Conservation (phyloP, 805 yeast genomes). For the Spathaspora gorwiae region DNA sequence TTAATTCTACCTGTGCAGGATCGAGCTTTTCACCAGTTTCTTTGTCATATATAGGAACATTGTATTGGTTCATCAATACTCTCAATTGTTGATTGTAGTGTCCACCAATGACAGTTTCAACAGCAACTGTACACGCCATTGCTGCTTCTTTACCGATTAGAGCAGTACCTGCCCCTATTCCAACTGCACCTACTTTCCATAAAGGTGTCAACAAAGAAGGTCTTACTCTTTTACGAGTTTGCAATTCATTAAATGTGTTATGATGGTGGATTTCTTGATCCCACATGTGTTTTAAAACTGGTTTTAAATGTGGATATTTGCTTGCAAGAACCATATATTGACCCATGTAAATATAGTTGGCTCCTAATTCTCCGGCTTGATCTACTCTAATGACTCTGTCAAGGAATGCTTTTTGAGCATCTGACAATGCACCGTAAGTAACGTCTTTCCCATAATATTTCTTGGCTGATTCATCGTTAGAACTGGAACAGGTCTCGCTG, state of each 20-base stretch:
- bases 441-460: constrained; percentile 21
- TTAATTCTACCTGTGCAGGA: constrained; percentile 17
- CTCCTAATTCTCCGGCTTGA: constrained; percentile 98
- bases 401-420: constrained; percentile 65
- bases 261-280: constrained; percentile 94
- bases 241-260: constrained; percentile 74
- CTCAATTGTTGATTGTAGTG: constrained; percentile 91
- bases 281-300: constrained; percentile 93
- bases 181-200: constrained; percentile 89
- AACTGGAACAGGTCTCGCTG: not conserved
- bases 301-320: constrained; percentile 70
- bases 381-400: constrained; percentile 84
- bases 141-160: constrained; percentile 90
- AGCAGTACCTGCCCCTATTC: constrained; percentile 85
- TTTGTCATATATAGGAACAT: constrained; percentile 38
- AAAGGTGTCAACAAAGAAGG: constrained; percentile 89
- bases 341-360: constrained; percentile 88
- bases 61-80: constrained; percentile 63
- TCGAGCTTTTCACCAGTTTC: constrained; percentile 25
- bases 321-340: constrained; percentile 73
- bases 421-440: constrained; percentile 34
- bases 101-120: constrained; percentile 95
- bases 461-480: constrained; percentile 3
- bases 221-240: constrained; percentile 72
- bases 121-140: constrained; percentile 99